These are phyloP conservation scores for Penicillium oxalicum DNA, from an alignment of 2,329 filamentous ascomycete species.

Conservation along the genomic window DNA sequence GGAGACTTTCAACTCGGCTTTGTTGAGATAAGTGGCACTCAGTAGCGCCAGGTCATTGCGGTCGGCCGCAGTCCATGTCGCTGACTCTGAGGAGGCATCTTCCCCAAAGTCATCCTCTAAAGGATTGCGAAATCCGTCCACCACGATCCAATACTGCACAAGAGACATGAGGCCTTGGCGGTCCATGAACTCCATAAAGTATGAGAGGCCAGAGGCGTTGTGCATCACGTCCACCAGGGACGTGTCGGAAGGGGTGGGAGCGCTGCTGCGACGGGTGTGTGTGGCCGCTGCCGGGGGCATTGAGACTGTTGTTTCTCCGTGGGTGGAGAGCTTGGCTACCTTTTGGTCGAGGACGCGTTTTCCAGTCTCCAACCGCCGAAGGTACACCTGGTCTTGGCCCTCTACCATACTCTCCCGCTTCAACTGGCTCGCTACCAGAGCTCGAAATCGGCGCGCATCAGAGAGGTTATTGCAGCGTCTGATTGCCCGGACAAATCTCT, in stretches of 20 bases:
- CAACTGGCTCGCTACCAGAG: constrained; percentile 84
- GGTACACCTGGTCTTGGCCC: constrained; percentile 75
- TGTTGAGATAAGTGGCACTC: constrained; percentile 79
- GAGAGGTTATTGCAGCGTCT: constrained; percentile 84
- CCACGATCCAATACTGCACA: constrained; percentile 97
- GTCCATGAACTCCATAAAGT: constrained; percentile 99
- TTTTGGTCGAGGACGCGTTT: constrained; percentile 84
- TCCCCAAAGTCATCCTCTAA: constrained; percentile 80
- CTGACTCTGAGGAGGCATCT: constrained; percentile 55
- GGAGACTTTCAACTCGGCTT: constrained; percentile 72
- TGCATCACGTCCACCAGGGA: constrained; percentile 80
- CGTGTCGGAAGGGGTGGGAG: constrained; percentile 66
- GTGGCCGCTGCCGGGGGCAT: constrained; percentile 21
- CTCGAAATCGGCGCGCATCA: constrained; percentile 85
- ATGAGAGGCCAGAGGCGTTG: constrained; percentile 84
- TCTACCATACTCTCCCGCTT: constrained; percentile 76
- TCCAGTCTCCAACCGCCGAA: constrained; percentile 85
- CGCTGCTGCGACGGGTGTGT: constrained; percentile 29
- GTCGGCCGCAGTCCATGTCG: constrained; percentile 76
- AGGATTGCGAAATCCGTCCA: constrained; percentile 91
- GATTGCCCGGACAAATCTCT: constrained; percentile 86
- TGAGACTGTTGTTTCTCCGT: constrained; percentile 46
- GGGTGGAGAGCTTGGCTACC: constrained; percentile 71
- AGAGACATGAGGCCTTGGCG: constrained; percentile 77
- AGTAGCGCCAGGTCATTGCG: constrained; percentile 85